Conservation (phyloP, 345 rosid species). For the Citrus australasica region DNA sequence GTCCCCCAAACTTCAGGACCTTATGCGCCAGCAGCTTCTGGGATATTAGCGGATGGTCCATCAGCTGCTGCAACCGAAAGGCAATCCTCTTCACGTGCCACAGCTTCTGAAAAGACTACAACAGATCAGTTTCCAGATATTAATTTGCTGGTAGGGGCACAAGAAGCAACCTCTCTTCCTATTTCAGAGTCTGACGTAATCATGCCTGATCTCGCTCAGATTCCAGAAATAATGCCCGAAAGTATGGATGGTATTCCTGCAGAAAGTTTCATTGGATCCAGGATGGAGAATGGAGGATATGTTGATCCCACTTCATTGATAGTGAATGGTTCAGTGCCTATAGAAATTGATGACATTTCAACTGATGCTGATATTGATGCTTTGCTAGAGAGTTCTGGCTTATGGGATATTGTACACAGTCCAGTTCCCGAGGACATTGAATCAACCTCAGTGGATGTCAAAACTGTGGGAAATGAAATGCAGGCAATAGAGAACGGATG, state of each 20-base stretch:
- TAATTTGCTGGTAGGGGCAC: slow-evolving; percentile 24
- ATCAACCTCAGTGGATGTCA: slow-evolving; percentile 40
- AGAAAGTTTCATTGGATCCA: slow-evolving; percentile 41
- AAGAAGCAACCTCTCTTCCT: slow-evolving; percentile 31
- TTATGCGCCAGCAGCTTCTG: slow-evolving; percentile 22
- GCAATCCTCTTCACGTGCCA: slow-evolving; percentile 32
- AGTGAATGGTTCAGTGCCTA: slow-evolving; percentile 34
- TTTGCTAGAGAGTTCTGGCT: slow-evolving; percentile 41
- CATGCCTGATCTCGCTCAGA: slow-evolving; percentile 48
- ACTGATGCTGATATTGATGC: slow-evolving; percentile 67
- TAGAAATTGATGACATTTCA: slow-evolving; percentile 53
- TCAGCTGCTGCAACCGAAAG: slow-evolving; percentile 42
- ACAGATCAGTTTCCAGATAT: slow-evolving; percentile 38
- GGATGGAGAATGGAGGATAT: slow-evolving; percentile 35
- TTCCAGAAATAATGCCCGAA: slow-evolving; percentile 50
- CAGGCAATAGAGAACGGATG: slow-evolving; percentile 41
- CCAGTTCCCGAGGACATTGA: slow-evolving; percentile 61
- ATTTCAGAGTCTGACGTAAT: slow-evolving; percentile 39
- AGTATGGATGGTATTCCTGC: slow-evolving; percentile 31
- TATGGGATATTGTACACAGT: slow-evolving; percentile 59
- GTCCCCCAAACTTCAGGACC: slow-evolving; percentile 57
- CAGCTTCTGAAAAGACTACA: slow-evolving; percentile 43
- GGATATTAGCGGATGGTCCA: slow-evolving; percentile 26
- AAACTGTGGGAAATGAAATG: slow-evolving; percentile 27
- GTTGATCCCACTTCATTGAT: slow-evolving; percentile 45